Evolutionary conservation across 2,329 filamentous ascomycete species (phyloP).

Genomic region (Paramyrothecium sp.): DNA sequence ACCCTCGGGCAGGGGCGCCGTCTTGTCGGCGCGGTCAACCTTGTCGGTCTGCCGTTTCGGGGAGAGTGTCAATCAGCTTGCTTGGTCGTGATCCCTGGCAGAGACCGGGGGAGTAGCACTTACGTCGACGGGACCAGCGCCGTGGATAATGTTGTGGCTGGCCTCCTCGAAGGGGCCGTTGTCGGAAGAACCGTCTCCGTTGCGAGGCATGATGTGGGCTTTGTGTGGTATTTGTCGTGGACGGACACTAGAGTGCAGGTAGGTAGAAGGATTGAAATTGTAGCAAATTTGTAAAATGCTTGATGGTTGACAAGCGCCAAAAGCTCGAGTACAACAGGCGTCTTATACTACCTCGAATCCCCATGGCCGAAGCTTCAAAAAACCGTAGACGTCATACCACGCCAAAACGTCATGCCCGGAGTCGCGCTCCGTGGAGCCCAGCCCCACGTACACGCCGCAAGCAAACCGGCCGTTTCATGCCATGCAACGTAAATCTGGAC

Average conservation of each 20-base stretch:
- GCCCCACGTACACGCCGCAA: background rate
- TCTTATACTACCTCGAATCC: background rate
- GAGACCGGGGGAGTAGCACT: too few relatives aligned
- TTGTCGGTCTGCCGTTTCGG: conserved; percentile 28
- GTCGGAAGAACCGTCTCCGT: conserved; percentile 46
- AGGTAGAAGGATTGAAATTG: background rate
- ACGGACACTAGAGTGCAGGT: conserved; percentile 1
- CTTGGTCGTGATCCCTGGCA: too few relatives aligned
- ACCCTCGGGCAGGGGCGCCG: conserved; percentile 44
- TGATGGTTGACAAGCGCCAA: too few relatives aligned
- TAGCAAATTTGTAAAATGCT: background rate
- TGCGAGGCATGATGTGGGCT: conserved; percentile 43
- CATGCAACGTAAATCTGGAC: background rate
- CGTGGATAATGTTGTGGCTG: conserved; percentile 42
- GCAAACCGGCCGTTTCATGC: background rate
- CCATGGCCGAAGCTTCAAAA: background rate
- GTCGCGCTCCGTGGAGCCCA: background rate
- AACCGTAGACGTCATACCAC: background rate
- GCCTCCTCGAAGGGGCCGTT: conserved; percentile 42
- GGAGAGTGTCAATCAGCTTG: conserved; percentile 2
- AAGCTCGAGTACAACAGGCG: background rate
- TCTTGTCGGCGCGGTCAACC: conserved; percentile 48
- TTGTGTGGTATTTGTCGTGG: conserved; percentile 1
- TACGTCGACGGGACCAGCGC: conserved; percentile 37
- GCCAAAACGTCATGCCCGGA: conserved; percentile 4